Conservation (phyloP, 495 filamentous ascomycete species). For the Hypoxylon cercidicola region DNA sequence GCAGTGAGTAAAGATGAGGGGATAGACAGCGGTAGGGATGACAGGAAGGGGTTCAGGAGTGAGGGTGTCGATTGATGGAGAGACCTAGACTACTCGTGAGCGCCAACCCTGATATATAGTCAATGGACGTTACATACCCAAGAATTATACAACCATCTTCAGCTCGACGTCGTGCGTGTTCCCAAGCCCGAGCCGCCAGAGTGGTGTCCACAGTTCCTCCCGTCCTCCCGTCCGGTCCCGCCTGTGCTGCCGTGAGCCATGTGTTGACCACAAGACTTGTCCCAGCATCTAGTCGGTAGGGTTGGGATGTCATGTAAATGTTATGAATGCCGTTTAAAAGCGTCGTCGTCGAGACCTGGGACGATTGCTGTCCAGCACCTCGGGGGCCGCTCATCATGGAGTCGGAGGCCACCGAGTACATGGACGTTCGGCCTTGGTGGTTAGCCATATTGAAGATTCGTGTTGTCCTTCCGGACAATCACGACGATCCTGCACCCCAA, state of each 20-base stretch:
- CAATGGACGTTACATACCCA: slow-evolving; percentile 63
- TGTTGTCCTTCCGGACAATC: slow-evolving; percentile 51
- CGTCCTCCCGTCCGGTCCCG: slow-evolving; percentile 69
- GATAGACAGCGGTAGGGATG: slow-evolving; percentile 79
- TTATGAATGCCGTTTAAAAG: slow-evolving; percentile 92
- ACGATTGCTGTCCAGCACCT: slow-evolving; percentile 69
- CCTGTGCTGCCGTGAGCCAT: slow-evolving; percentile 81
- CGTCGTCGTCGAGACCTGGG: slow-evolving; percentile 90
- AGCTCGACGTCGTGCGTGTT: slow-evolving; percentile 92
- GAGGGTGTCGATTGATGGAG: slow-evolving; percentile 90
- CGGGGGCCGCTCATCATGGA: slow-evolving; percentile 66
- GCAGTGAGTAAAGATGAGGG: slow-evolving; percentile 79
- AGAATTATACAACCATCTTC: slow-evolving; percentile 95
- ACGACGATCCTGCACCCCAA: slow-evolving; percentile 37
- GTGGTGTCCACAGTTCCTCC: slow-evolving; percentile 85
- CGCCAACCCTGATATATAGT: slow-evolving; percentile 15
- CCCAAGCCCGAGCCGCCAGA: slow-evolving; percentile 87
- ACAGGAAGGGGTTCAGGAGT: slow-evolving; percentile 81
- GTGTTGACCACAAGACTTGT: slow-evolving; percentile 96
- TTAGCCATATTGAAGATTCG: slow-evolving; percentile 69
- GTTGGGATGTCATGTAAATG: slow-evolving; percentile 80
- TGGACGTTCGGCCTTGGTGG: slow-evolving; percentile 76
- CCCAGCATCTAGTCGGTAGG: slow-evolving; percentile 87
- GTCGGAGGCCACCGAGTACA: slow-evolving; percentile 82
- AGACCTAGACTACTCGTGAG: slow-evolving; percentile 64